Evolutionary conservation across 1,284 basidiomycete species (phyloP).

Genomic region (Moniliophthora roreri): DNA sequence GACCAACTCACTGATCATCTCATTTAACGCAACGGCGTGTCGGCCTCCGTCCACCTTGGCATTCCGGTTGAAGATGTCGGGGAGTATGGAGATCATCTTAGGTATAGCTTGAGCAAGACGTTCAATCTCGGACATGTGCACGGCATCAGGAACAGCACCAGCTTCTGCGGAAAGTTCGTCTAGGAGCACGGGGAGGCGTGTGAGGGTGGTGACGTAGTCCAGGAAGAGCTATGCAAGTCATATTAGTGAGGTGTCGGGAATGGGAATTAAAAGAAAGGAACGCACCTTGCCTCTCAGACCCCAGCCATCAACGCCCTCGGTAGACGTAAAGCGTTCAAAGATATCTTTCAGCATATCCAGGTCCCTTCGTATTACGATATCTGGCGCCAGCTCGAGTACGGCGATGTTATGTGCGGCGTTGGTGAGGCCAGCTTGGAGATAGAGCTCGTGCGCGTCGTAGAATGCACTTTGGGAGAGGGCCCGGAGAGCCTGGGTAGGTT

Average conservation of each 20-base stretch:
- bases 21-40: slow-evolving; percentile 69
- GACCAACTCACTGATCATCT: slow-evolving; percentile 71
- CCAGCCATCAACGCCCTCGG: slow-evolving; percentile 69
- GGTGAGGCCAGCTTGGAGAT: slow-evolving; percentile 70
- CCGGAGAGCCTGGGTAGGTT: slow-evolving; percentile 55
- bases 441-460: slow-evolving; percentile 79
- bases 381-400: slow-evolving; percentile 83
- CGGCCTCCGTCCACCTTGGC: slow-evolving; percentile 35
- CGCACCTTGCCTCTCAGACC: slow-evolving; percentile 76
- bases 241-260: slow-evolving; percentile 11
- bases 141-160: slow-evolving; percentile 40
- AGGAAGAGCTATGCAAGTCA: slow-evolving; percentile 55
- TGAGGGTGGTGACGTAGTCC: slow-evolving; percentile 69
- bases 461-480: slow-evolving; percentile 52
- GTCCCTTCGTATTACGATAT: slow-evolving; percentile 85
- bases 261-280: slow-evolving; percentile 12
- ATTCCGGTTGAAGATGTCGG: slow-evolving; percentile 54
- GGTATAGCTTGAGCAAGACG: slow-evolving; percentile 62
- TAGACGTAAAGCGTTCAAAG: slow-evolving; percentile 61
- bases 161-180: slow-evolving; percentile 39
- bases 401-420: slow-evolving; percentile 83
- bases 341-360: slow-evolving; percentile 71
- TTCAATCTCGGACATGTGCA: slow-evolving; percentile 55
- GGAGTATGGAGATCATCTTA: slow-evolving; percentile 67
- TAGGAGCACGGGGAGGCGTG: slow-evolving; percentile 56